Conservation (phyloP, 768 basidiomycete species). For the Agaricus subrufescens region DNA sequence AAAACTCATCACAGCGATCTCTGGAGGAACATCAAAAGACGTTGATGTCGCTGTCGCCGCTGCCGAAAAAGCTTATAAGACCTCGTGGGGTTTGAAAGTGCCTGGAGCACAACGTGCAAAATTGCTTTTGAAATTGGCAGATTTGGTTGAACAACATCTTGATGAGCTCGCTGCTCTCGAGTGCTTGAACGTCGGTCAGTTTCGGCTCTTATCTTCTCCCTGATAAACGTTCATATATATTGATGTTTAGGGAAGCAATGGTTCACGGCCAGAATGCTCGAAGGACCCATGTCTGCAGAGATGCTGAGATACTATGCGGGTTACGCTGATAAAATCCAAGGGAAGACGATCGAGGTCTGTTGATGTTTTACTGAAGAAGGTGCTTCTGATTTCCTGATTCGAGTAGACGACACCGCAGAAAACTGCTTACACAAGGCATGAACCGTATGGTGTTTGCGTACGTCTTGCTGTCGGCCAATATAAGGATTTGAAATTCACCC, state of each 20-base stretch:
- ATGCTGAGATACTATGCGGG: constrained; percentile 79
- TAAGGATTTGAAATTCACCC: constrained; percentile 18
- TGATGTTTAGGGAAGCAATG: constrained; percentile 50
- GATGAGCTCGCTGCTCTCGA: constrained; percentile 74
- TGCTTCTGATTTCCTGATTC: too few relatives aligned
- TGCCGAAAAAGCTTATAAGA: constrained; percentile 55
- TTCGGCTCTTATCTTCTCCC: background rate
- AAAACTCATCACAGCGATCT: constrained; percentile 50
- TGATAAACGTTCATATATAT: background rate
- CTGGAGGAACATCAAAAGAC: constrained; percentile 61
- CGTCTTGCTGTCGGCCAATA: background rate
- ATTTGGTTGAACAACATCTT: constrained; percentile 53
- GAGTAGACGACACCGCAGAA: too few relatives aligned
- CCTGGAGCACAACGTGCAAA: constrained; percentile 48
- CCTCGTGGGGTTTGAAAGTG: constrained; percentile 62
- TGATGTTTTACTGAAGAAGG: too few relatives aligned
- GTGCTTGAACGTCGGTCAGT: constrained; percentile 58
- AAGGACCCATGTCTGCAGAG: constrained; percentile 44
- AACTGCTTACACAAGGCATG: constrained; percentile 67
- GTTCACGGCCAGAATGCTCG: constrained; percentile 39
- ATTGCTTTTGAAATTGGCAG: constrained; percentile 59
- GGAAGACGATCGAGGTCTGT: constrained; percentile 72
- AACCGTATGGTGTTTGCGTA: constrained; percentile 54
- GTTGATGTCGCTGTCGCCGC: constrained; percentile 72
- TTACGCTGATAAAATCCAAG: too few relatives aligned